A percentile compares a stretch with the other conserved stretches of the same genome.
These are phyloP conservation scores for Amesomyces nigricolor DNA, from an alignment of 2,329 filamentous ascomycete species.

Conservation along the genomic window DNA sequence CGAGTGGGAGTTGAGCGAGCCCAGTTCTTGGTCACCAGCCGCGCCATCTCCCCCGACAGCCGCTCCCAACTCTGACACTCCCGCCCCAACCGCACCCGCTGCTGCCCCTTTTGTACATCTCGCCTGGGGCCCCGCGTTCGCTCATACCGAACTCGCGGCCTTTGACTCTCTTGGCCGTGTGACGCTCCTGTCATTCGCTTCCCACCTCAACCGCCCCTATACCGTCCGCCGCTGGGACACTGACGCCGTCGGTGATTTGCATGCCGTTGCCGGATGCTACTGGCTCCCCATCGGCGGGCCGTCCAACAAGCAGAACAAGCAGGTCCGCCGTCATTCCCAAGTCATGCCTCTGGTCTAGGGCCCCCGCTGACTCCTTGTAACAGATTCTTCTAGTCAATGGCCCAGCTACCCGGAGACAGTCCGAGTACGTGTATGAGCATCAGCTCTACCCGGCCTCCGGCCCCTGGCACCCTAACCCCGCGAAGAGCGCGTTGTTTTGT, in stretches of 20 bases:
- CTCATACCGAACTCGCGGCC: slow-evolving; percentile 73
- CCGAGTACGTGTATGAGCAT: slow-evolving; percentile 64
- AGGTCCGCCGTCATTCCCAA: slow-evolving; percentile 30
- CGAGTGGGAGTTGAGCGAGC: slow-evolving; percentile 69
- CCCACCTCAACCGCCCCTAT: slow-evolving; percentile 67
- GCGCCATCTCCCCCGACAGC: slow-evolving; percentile 55
- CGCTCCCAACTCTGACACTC: slow-evolving; percentile 21
- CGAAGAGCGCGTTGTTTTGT: slow-evolving; percentile 69
- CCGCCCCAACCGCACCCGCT: slow-evolving; percentile 55
- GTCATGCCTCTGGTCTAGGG: too few relatives aligned
- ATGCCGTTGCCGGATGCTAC: slow-evolving; percentile 74
- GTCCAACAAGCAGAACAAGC: slow-evolving; percentile 38
- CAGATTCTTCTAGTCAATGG: slow-evolving; percentile 49
- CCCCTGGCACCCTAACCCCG: slow-evolving; percentile 65
- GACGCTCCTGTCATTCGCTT: slow-evolving; percentile 64
- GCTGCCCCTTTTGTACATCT: slow-evolving; percentile 70
- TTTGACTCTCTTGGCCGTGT: slow-evolving; percentile 75
- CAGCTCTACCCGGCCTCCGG: slow-evolving; percentile 60
- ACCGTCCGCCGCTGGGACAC: slow-evolving; percentile 55
- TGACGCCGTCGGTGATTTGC: slow-evolving; percentile 69
- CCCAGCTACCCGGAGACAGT: slow-evolving; percentile 57
- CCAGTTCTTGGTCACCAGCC: slow-evolving; percentile 58
- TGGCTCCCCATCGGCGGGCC: slow-evolving; percentile 65
- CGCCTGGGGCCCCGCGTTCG: slow-evolving; percentile 64
- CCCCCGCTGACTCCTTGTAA: neutral